Conservation (phyloP, 352 stramenopile species). For the Phytophthora pistaciae region DNA sequence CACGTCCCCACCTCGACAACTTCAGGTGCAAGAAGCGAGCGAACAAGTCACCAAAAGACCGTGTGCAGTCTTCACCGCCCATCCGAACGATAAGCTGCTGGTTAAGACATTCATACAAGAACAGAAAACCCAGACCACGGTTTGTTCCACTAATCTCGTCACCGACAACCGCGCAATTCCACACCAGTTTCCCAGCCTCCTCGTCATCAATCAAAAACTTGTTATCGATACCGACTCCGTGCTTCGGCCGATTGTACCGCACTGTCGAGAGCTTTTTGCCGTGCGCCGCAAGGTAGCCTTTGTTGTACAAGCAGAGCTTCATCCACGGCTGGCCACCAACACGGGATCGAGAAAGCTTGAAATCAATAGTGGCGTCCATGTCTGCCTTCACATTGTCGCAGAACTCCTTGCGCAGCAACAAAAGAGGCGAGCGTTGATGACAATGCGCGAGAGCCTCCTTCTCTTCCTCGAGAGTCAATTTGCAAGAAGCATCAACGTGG, state of each 20-base stretch:
- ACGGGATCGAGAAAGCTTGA: slow-evolving; percentile 73
- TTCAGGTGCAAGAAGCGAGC: slow-evolving; percentile 86
- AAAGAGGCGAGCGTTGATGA: slow-evolving; percentile 72
- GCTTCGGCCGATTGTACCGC: slow-evolving; percentile 85
- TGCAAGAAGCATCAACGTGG: slow-evolving; percentile 94
- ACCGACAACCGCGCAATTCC: slow-evolving; percentile 83
- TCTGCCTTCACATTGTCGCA: slow-evolving; percentile 60
- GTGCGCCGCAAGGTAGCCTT: slow-evolving; percentile 77
- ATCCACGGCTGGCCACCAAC: slow-evolving; percentile 88
- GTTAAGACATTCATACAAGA: slow-evolving; percentile 88
- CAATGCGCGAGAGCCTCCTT: slow-evolving; percentile 88
- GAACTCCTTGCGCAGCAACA: slow-evolving; percentile 74
- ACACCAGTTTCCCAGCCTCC: slow-evolving; percentile 82
- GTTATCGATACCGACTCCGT: slow-evolving; percentile 56
- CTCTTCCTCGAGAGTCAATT: slow-evolving; percentile 96
- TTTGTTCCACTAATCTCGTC: slow-evolving; percentile 88
- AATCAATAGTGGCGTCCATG: slow-evolving; percentile 46
- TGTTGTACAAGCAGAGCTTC: slow-evolving; percentile 82
- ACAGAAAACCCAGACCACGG: slow-evolving; percentile 79
- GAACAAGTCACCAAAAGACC: slow-evolving; percentile 82
- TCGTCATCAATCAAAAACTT: slow-evolving; percentile 82
- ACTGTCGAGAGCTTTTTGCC: slow-evolving; percentile 86
- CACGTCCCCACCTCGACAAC: slow-evolving; percentile 83
- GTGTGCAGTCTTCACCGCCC: slow-evolving; percentile 75
- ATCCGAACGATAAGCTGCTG: slow-evolving; percentile 70